Percentiles rank a stretch among this genome's conserved stretches.
Conservation (phyloP, 352 stramenopile species). For the Thalassiosira livingstoniorum region DNA sequence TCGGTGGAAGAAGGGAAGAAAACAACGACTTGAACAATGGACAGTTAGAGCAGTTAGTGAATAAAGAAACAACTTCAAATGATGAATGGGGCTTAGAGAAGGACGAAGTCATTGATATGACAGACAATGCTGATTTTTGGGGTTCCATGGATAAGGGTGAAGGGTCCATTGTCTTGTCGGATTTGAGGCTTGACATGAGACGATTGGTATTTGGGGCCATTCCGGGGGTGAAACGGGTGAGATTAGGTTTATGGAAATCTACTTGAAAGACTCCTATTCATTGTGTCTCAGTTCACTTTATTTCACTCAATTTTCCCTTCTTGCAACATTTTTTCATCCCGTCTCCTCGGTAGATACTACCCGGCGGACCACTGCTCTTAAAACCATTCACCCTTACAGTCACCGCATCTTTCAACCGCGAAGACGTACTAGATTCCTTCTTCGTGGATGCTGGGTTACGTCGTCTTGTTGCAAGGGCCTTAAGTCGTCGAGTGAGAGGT, state of each 20-base stretch:
- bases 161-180: conserved; percentile 75
- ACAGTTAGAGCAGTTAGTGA: too few relatives aligned
- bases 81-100: background rate
- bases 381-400: conserved; percentile 82
- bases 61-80: background rate
- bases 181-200: conserved; percentile 82
- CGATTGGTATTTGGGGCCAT: conserved; percentile 77
- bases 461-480: conserved; percentile 70
- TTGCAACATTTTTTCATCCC: conserved; percentile 9
- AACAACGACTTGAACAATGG: too few relatives aligned
- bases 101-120: conserved; percentile 41
- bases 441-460: conserved; percentile 75
- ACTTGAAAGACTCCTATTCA: too few relatives aligned
- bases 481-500: conserved; percentile 70
- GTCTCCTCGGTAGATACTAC: conserved; percentile 64
- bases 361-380: conserved; percentile 79
- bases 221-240: conserved; percentile 69
- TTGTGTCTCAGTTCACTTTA: conserved; percentile 15
- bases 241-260: background rate
- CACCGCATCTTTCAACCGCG: conserved; percentile 74
- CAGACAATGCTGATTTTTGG: conserved; percentile 49
- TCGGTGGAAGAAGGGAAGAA: conserved; percentile 19
- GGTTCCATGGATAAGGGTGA: conserved; percentile 56
- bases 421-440: conserved; percentile 83
- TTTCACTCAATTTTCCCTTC: conserved; percentile 11